Percentiles rank a stretch among this genome's conserved stretches.
These are phyloP conservation scores for Kwoniella sp. DNA, from an alignment of 768 basidiomycete species.

Conservation along the genomic window DNA sequence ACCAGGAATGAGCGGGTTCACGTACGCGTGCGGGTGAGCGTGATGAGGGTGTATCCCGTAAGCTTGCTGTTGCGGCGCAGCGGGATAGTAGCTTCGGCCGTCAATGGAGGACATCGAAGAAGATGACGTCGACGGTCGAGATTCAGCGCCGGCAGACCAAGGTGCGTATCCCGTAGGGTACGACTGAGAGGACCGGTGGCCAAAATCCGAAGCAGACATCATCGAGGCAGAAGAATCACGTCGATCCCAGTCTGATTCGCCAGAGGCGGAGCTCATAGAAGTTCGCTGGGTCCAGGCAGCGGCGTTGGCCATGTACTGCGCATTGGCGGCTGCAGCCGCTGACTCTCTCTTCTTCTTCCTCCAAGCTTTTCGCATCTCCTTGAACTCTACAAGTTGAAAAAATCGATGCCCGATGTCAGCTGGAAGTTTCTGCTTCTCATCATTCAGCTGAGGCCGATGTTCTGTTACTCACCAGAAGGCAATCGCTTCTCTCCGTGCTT, in stretches of 20 bases:
- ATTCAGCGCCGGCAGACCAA: slow-evolving; percentile 14
- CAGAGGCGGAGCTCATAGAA: slow-evolving; percentile 29
- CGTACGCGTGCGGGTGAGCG: background rate
- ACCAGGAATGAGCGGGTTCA: background rate
- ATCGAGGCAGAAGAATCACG: slow-evolving; percentile 33
- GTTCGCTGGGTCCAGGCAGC: slow-evolving; percentile 19
- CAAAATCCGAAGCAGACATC: slow-evolving; percentile 29
- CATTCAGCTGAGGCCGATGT: background rate
- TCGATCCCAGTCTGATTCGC: slow-evolving; percentile 38
- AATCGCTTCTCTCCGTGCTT: slow-evolving; percentile 88
- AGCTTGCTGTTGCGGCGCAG: background rate
- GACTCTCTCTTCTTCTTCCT: slow-evolving; percentile 86
- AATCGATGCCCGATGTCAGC: background rate
- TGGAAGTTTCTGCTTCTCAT: too few species aligned
- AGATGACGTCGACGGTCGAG: slow-evolving; percentile 35
- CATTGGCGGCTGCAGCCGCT: slow-evolving; percentile 36
- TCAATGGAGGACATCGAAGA: slow-evolving; percentile 41
- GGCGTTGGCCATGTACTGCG: slow-evolving; percentile 16
- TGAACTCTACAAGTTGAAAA: slow-evolving; percentile 74
- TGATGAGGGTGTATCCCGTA: slow-evolving; percentile 1
- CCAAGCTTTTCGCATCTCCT: slow-evolving; percentile 95
- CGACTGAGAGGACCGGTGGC: slow-evolving; percentile 14
- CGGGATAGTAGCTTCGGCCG: slow-evolving; percentile 25
- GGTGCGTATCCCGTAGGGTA: slow-evolving; percentile 22
- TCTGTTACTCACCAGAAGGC: slow-evolving; percentile 72